phyloP scores from a whole-genome alignment of 2,329 filamentous ascomycete genomes.

The Aspergillus sp. region DNA sequence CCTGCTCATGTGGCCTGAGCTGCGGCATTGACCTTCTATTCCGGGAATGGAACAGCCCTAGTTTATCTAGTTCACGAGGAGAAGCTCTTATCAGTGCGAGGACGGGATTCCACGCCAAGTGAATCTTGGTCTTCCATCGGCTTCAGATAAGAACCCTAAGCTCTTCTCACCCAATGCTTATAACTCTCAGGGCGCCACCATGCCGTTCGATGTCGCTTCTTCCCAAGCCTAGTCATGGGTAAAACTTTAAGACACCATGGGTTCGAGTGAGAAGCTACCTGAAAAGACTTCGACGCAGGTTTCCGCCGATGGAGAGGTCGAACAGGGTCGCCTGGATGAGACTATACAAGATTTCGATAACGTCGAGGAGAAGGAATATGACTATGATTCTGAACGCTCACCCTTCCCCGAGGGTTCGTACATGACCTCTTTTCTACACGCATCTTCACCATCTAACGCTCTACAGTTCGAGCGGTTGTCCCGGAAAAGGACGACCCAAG shows the following conservation, averaged over 20 bases:
- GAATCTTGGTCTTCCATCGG: no score
- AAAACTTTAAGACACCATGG: conserved; percentile 1
- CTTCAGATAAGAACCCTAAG: background rate
- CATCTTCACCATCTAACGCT: background rate
- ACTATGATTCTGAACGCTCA: conserved; percentile 24
- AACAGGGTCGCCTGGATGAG: conserved; percentile 11
- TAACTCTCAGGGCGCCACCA: background rate
- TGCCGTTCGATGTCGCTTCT: background rate
- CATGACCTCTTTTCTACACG: background rate
- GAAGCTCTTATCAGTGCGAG: no score
- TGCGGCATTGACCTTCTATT: no score
- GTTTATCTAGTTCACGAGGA: no score
- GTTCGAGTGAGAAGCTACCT: conserved; percentile 7
- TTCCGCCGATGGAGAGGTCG: conserved; percentile 12
- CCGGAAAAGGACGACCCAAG: conserved; percentile 28
- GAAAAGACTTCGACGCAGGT: conserved; percentile 3
- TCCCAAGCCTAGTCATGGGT: background rate
- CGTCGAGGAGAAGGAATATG: conserved; percentile 14
- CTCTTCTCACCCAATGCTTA: conserved; percentile 1
- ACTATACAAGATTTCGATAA: background rate
- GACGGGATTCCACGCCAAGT: no score
- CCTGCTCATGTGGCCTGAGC: no score
- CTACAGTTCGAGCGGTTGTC: conserved; percentile 23
- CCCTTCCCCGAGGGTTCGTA: conserved; percentile 23
- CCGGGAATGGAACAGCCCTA: no score